Evolutionary conservation across 768 basidiomycete species (phyloP), one percentile per base, ranked within the genome.

Genomic region (Sistotremastrum suecicum): DNA sequence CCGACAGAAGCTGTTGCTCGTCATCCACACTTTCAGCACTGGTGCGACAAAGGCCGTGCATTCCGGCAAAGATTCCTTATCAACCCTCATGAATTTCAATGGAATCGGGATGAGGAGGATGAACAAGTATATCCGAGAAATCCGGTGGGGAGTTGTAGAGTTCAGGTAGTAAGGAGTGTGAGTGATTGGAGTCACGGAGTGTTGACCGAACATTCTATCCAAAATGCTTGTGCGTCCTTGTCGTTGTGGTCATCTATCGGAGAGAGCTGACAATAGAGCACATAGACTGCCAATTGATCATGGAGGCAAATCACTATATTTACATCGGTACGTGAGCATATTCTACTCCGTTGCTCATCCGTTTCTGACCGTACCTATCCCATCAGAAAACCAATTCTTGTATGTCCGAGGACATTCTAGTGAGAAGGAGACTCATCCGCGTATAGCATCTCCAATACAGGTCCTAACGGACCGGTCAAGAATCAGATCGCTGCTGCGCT

Each of bases 181-280:
- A 78, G 72, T 1, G 94, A 97, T 62, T 99, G 94, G 94, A 85
- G 81, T 55, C 87, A 90, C 54, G 94, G 92, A 2, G 84, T 91
- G 34, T 67, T 92, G 51, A 82, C 76, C 3, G 94, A 97, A 61
- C 75, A 78, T 48, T 90, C 86, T 60, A 89, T 98, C 49, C 92
- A 95, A 63, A 83, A 89, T 53, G 92, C 94, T 41, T 90, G 86
- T 87, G 56, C 59, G 83, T 74, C 2, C 5, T 41, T 34, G 4
- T 40, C 32, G 9, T 5, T 12, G 32, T 34, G 5, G 3, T 36
- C 33, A 7, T 32, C 28, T 28, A 41, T 43, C 37, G 43, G n/a
- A 37, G 45, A 47, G 34, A 33, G 12, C 20, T 31, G 5, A 30
- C 29, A 34, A 11, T 48, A 40, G 12, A 7, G 37, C 32, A 34